phyloP scores from a whole-genome alignment of 441 rosid genomes.

The Populus hybrid region DNA sequence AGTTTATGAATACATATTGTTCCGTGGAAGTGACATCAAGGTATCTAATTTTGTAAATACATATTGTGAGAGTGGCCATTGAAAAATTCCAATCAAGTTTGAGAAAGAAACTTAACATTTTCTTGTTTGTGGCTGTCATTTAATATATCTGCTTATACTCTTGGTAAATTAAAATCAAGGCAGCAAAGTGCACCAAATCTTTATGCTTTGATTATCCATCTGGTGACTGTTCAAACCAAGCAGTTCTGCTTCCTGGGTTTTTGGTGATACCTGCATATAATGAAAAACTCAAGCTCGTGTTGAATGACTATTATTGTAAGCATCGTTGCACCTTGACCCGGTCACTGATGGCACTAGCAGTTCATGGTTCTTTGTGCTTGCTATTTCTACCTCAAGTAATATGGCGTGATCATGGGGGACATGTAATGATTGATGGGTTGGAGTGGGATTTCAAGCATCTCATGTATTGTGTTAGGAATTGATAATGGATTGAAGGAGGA shows the following conservation, averaged over 20 bases:
- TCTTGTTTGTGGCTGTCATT: neutral
- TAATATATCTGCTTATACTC: neutral
- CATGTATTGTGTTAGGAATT: neutral
- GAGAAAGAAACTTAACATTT: neutral
- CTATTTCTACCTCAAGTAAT: neutral
- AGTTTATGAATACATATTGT: conserved; percentile 82
- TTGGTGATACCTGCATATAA: neutral
- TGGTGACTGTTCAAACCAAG: neutral
- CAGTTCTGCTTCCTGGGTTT: neutral
- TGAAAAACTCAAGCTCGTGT: neutral
- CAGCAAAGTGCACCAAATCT: neutral
- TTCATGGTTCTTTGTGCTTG: neutral
- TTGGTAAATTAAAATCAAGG: neutral
- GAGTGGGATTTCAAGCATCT: neutral
- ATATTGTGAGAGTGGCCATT: neutral
- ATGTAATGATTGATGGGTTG: neutral
- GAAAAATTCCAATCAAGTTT: neutral
- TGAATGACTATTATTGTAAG: neutral
- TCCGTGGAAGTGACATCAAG: conserved; percentile 96
- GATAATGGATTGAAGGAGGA: neutral
- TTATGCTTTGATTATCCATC: neutral
- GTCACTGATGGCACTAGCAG: neutral
- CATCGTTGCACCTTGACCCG: neutral
- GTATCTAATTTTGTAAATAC: conserved; percentile 28
- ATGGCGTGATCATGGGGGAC: neutral